Conservation (phyloP, 106 monocot genomes). For the Dioscorea zingiberensis region DNA sequence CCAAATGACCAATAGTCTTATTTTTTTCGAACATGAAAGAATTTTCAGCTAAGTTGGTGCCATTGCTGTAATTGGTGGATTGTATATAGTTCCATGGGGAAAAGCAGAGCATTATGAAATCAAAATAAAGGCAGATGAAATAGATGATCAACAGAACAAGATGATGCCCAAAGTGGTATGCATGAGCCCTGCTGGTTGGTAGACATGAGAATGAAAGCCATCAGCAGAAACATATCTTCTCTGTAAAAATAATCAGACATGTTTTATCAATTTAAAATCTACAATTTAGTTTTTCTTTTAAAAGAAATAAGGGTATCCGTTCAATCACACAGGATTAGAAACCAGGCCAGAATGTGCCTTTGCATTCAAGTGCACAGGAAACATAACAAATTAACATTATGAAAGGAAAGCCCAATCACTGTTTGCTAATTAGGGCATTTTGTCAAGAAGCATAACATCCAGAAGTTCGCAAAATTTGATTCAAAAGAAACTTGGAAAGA, state of each 20-base stretch:
- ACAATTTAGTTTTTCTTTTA: no score
- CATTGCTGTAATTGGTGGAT: neutral
- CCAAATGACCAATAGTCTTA: no score
- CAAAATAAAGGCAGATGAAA: neutral
- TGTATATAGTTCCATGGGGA: slow-evolving; percentile 1
- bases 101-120: slow-evolving; percentile 3
- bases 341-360: no score
- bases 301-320: no score
- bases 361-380: no score
- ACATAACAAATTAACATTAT: no score
- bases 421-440: neutral
- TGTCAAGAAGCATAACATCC: neutral
- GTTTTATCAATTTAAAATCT: no score
- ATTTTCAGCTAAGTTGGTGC: slow-evolving; percentile 6
- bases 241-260: no score
- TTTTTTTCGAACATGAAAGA: no score
- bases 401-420: neutral
- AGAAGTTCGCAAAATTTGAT: neutral
- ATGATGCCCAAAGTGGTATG: neutral
- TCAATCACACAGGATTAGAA: no score
- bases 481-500: neutral
- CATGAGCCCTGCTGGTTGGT: neutral
- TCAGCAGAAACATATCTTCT: no score
- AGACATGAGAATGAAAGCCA: neutral
- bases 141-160: neutral